These are phyloP conservation scores for Pythium scleroteichum DNA, from an alignment of 352 stramenopile genomes.

Conservation along the genomic window DNA sequence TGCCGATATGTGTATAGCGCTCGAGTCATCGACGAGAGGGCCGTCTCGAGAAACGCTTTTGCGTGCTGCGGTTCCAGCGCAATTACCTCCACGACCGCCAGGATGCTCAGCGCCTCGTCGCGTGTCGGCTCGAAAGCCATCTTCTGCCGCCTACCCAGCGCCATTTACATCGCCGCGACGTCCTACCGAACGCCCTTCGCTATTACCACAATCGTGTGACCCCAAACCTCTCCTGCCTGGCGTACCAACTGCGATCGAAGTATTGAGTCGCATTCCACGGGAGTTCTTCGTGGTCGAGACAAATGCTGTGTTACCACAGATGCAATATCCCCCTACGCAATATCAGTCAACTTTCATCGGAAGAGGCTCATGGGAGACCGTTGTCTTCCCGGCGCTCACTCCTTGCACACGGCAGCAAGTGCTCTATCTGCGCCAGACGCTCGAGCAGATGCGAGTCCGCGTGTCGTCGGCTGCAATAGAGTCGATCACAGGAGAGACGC, in stretches of 20 bases:
- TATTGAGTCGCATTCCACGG: constrained; percentile 46
- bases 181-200: constrained; percentile 3
- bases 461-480: neutral
- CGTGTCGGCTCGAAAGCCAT: constrained; percentile 12
- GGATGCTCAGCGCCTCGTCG: neutral
- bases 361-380: constrained; percentile 57
- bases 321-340: constrained; percentile 51
- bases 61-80: neutral
- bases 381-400: constrained; percentile 70
- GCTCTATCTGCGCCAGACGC: constrained; percentile 54
- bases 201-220: neutral
- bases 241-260: constrained; percentile 17
- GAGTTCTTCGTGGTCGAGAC: constrained; percentile 83
- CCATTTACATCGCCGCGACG: constrained; percentile 13
- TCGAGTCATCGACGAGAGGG: neutral
- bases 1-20: no score
- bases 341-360: constrained; percentile 59
- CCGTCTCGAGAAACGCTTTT: constrained; percentile 11
- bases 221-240: constrained; percentile 6
- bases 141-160: neutral
- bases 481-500: neutral
- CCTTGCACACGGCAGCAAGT: constrained; percentile 74
- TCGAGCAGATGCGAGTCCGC: constrained; percentile 54
- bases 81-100: neutral
- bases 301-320: constrained; percentile 51